These are phyloP conservation scores for Calamus simplicifolius DNA, from an alignment of 176 grass and related monocot genomes.

Conservation along the genomic window DNA sequence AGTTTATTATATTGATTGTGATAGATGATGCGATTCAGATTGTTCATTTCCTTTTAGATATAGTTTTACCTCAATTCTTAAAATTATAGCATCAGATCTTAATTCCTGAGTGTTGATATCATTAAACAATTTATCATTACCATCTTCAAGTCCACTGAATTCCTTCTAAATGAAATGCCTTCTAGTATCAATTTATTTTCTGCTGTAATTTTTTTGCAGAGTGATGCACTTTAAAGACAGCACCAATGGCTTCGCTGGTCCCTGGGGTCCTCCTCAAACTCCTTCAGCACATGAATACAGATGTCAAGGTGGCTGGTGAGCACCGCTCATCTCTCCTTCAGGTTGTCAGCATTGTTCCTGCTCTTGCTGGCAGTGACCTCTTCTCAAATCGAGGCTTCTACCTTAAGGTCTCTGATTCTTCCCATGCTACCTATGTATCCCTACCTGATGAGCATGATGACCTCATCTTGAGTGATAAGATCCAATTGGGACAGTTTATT, in stretches of 20 bases:
- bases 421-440: constrained; percentile 61
- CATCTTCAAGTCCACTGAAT: no score
- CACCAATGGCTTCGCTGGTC: constrained; percentile 67
- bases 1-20: background rate
- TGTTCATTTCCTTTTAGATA: no score
- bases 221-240: constrained; percentile 18
- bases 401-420: constrained; percentile 86
- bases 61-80: no score
- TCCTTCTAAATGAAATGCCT: no score
- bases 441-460: constrained; percentile 70
- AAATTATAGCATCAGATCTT: no score
- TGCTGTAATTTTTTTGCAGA: constrained; percentile 15
- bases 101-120: no score
- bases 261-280: constrained; percentile 85
- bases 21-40: background rate
- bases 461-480: constrained; percentile 81
- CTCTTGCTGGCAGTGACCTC: constrained; percentile 60
- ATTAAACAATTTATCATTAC: no score
- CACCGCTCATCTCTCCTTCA: constrained; percentile 86
- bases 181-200: background rate
- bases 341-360: constrained; percentile 83
- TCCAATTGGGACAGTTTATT: constrained; percentile 89
- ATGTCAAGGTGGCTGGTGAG: constrained; percentile 42
- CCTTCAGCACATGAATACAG: constrained; percentile 76
- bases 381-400: constrained; percentile 85